Percentiles rank a stretch among this genome's conserved stretches.
These are phyloP conservation scores for Salix dunnii DNA, from an alignment of 345 rosid genomes.

Conservation along the genomic window DNA sequence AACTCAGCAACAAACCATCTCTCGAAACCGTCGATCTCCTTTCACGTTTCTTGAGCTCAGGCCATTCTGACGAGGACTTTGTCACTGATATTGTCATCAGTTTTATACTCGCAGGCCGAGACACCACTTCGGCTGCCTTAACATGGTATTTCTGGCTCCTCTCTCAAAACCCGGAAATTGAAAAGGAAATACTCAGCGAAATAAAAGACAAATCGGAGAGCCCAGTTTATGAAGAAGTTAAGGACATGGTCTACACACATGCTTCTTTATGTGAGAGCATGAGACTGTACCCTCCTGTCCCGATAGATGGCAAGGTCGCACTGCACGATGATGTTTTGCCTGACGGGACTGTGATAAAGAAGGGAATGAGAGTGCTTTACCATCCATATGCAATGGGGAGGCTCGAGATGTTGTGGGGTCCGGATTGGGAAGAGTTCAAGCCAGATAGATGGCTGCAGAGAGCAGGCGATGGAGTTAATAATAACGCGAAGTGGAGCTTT, in stretches of 20 bases:
- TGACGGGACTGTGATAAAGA: constrained; percentile 49
- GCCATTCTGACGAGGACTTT: constrained; percentile 41
- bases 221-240: constrained; percentile 23
- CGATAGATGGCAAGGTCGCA: constrained; percentile 37
- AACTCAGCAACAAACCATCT: constrained; percentile 18
- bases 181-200: constrained; percentile 40
- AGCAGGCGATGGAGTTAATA: constrained; percentile 21
- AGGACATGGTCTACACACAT: constrained; percentile 38
- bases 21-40: constrained; percentile 46
- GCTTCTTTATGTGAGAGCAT: constrained; percentile 51
- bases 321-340: constrained; percentile 29
- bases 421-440: constrained; percentile 24
- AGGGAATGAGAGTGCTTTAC: constrained; percentile 36
- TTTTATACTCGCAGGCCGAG: constrained; percentile 64
- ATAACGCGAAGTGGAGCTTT: constrained; percentile 30
- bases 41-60: constrained; percentile 51
- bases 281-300: constrained; percentile 65
- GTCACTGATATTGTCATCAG: constrained; percentile 56
- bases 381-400: constrained; percentile 41
- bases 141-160: constrained; percentile 75
- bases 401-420: constrained; percentile 23
- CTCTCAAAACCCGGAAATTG: constrained; percentile 38
- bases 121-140: constrained; percentile 71
- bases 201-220: constrained; percentile 23
- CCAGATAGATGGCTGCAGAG: constrained; percentile 30